Evolutionary conservation across 1,284 basidiomycete genomes (phyloP), one percentile per base, ranked within the genome.

Genomic region (Pyrrhoderma noxium): DNA sequence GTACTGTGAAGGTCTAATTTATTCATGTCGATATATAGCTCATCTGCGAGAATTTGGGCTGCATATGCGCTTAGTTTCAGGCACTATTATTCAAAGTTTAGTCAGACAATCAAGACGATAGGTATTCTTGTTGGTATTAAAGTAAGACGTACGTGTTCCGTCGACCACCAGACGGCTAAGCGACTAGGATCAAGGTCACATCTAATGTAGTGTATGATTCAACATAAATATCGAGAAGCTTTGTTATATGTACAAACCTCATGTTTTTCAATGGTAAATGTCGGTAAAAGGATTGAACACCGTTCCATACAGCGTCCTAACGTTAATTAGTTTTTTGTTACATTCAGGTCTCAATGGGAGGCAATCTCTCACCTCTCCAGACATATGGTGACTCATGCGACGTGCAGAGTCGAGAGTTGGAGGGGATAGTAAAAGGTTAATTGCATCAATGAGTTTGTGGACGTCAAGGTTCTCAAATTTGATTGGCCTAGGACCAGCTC

Each of bases 251-350:
- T 35, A 40, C 59, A 34, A 47, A 70, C 67, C 70, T 65, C 80
- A 84, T 82, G 57, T 79, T 79, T 14, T 77, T 62, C 42, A 83
- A 59, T 0, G 81, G 80, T 18, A 84, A 62, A 62, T 82, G 79
- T n/a, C 65, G 65, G 62, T 83, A 80, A 60, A 83, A 80, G 39
- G 74, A 76, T 18, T 76, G 70, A 0, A 75, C 75, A 3, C 79
- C 80, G 23, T 63, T 63, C 22, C 60, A 55, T 0, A 76, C 69
- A 1, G 79, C 80, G 42, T 79, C 64, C 73, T 79, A n/a, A n/a
- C n/a, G n/a, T n/a, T n/a, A n/a, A n/a, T n/a, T n/a, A n/a, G n/a
- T n/a, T n/a, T n/a, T n/a, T n/a, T n/a, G n/a, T n/a, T n/a, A n/a
- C n/a, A 40, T n/a, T 9, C 38, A 35, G 39, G 27, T 18, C 18